Evolutionary conservation across 495 filamentous ascomycete genomes (phyloP).

Genomic region (Cladorrhinum samala): DNA sequence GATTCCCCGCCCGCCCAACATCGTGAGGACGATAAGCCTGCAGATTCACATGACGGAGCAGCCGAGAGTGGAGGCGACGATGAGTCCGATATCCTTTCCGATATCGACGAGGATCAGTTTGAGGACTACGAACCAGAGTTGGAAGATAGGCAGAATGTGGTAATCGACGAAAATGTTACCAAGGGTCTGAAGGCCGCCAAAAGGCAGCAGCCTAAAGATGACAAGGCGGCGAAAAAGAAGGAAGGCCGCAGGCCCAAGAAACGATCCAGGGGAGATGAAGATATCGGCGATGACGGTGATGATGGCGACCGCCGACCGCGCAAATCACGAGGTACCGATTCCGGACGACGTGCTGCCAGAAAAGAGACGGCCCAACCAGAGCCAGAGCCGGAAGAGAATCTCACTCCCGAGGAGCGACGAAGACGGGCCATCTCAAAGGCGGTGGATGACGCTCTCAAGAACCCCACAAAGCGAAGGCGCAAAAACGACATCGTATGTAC

Average conservation of each 20-base stretch:
- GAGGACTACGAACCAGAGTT: conserved; percentile 80
- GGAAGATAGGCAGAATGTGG: conserved; percentile 65
- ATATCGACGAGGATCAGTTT: conserved; percentile 93
- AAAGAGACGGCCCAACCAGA: conserved; percentile 51
- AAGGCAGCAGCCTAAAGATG: conserved; percentile 54
- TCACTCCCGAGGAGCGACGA: conserved; percentile 62
- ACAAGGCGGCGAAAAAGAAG: conserved; percentile 59
- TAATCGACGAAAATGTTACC: conserved; percentile 83
- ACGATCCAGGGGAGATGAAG: conserved; percentile 49
- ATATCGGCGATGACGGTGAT: conserved; percentile 52
- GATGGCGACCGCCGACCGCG: conserved; percentile 47
- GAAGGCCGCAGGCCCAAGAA: conserved; percentile 75
- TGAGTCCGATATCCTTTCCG: conserved; percentile 77
- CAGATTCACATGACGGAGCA: conserved; percentile 27
- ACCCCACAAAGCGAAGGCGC: conserved; percentile 69
- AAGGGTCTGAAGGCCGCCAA: conserved; percentile 65
- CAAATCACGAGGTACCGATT: conserved; percentile 29
- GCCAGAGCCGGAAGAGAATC: conserved; percentile 56
- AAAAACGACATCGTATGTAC: conserved; percentile 83
- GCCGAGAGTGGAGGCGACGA: conserved; percentile 43
- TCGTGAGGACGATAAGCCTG: conserved; percentile 15
- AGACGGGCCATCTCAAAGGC: conserved; percentile 72
- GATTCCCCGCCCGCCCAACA: conserved; percentile 14
- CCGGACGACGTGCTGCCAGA: conserved; percentile 35
- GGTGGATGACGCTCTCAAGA: conserved; percentile 82